Base-by-base conservation (phyloP, 345 rosid species). In the Leavenworthia alabamica region DNA sequence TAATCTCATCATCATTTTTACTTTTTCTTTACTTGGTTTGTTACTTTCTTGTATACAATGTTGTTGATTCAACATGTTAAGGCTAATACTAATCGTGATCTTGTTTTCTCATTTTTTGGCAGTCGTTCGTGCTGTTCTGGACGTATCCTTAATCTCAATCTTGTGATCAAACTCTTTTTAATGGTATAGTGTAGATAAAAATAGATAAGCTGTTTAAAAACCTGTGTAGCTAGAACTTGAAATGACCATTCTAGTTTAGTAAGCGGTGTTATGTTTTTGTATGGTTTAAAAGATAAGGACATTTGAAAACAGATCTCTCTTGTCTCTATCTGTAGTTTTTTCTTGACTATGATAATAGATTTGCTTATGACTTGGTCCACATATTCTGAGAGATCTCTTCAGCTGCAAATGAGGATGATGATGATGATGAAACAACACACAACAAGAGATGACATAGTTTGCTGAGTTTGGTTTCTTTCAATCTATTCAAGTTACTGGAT, bases 51-150 rank as follows among this genome's bases (percentile, higher is more conserved):
- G 13, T 3, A 22, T 41, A 8, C 37, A 13, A 20, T 14, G 35
- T 27, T 20, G 16, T 16, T 44, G 27, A 10, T 20, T 10, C 14
- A 43, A 40, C 42, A 37, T 52, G 23, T 20, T 45, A 52, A 28
- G 23, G 23, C 32, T 51, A 14, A 28, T 64, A 1, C 64, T 56
- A 5, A 49, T 48, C 1, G 8, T 3, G 1, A 33, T 56, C 8
- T 31, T 72, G 28, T 65, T 57, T 70, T 36, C 46, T 4, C 36
- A n/a, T n/a, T 70, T 77, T 17, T 42, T 57, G 0, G 92, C 96
- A 93, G 99, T 93, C 99, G 11, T 93, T 93, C 44, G 99, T 89
- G 88, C 85, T 93, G 45, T 93, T 93, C 83, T 93, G 99, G 99
- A 87, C 99, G 97, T 93, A 89, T 89, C 49, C 67, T 13, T 67